Conservation (phyloP, 2,329 filamentous ascomycete genomes). For the Didymella exigua region DNA sequence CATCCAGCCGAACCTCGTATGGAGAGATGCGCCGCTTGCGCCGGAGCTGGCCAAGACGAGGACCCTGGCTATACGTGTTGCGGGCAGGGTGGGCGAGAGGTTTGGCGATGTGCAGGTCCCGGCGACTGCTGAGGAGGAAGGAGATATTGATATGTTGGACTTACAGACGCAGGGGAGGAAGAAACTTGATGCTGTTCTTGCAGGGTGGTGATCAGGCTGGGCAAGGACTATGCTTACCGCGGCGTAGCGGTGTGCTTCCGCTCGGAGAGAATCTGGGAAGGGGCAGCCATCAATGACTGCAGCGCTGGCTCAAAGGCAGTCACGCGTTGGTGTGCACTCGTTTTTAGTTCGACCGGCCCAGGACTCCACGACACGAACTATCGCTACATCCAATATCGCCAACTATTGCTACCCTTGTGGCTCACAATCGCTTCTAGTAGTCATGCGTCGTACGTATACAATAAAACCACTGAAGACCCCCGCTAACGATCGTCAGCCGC, state of each 20-base stretch:
- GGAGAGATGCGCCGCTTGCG: slow-evolving; percentile 68
- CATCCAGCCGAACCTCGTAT: slow-evolving; percentile 70
- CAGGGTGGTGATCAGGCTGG: slow-evolving; percentile 25
- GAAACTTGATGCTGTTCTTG: slow-evolving; percentile 37
- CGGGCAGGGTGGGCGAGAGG: slow-evolving; percentile 41
- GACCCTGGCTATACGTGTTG: slow-evolving; percentile 56
- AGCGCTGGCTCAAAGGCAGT: neutral
- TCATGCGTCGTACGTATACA: neutral
- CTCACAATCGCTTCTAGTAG: neutral
- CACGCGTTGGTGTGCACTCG: neutral
- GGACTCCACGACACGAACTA: neutral
- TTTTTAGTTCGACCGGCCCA: neutral
- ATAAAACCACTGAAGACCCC: no score
- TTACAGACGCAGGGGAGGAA: slow-evolving; percentile 23
- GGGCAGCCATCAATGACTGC: neutral
- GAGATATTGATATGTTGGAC: slow-evolving; percentile 27
- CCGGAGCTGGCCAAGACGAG: slow-evolving; percentile 70
- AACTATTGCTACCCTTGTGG: neutral
- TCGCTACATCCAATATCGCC: neutral
- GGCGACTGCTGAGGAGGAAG: slow-evolving; percentile 34
- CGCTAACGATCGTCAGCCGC: neutral
- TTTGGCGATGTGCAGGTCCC: slow-evolving; percentile 38
- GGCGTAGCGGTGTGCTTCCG: neutral
- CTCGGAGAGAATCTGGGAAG: neutral
- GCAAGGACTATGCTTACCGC: neutral